phyloP scores from a whole-genome alignment of 2,329 filamentous ascomycete species.

The Cladophialophora exuberans region DNA sequence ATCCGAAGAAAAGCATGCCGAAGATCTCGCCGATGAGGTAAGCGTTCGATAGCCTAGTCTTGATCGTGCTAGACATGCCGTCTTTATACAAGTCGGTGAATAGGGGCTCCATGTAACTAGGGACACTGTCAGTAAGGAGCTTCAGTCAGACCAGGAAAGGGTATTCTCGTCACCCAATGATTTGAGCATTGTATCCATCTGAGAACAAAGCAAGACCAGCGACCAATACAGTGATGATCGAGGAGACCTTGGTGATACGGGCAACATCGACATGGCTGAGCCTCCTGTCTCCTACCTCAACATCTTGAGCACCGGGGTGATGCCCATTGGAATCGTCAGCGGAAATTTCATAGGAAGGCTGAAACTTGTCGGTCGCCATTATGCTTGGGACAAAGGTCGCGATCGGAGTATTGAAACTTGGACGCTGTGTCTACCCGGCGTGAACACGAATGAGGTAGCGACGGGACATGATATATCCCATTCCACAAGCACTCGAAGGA shows the following conservation, averaged over 20 bases:
- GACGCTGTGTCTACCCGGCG: too few relatives aligned
- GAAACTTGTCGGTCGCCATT: constrained; percentile 10
- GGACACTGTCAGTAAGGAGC: not conserved
- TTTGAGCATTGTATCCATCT: constrained; percentile 45
- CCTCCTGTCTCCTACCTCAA: not conserved
- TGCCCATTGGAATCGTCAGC: not conserved
- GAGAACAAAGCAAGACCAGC: constrained; percentile 43
- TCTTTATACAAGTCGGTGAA: constrained; percentile 41
- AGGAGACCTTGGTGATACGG: constrained; percentile 28
- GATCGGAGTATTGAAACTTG: not conserved
- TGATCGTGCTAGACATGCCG: constrained; percentile 44
- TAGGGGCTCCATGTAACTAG: constrained; percentile 43
- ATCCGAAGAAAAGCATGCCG: constrained; percentile 59
- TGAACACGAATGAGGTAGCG: too few relatives aligned
- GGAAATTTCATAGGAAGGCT: constrained; percentile 8
- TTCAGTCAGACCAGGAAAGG: not conserved
- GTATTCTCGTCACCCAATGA: constrained; percentile 33
- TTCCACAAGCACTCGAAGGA: not conserved
- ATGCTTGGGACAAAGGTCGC: not conserved
- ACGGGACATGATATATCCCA: not conserved
- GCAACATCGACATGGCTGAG: constrained; percentile 12
- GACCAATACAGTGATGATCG: constrained; percentile 41
- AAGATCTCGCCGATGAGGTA: constrained; percentile 61
- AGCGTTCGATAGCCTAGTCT: constrained; percentile 58
- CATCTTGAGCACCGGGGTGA: not conserved